Base-by-base conservation (phyloP, 495 filamentous ascomycete genomes). In the Clohesyomyces aquaticus region DNA sequence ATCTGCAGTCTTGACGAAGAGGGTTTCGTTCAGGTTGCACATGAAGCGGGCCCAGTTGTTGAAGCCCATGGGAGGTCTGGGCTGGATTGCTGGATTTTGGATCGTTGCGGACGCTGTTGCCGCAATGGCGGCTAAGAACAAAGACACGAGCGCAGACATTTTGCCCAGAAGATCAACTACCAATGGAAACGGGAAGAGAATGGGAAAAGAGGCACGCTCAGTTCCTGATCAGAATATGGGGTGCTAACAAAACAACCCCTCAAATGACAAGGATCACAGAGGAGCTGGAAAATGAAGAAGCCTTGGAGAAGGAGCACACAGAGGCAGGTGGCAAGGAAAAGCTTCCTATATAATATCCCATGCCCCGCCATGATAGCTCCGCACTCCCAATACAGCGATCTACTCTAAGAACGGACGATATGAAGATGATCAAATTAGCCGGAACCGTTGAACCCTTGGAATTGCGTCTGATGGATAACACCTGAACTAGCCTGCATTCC, bases 41-140 rank as follows among this genome's bases (percentile, higher is more conserved):
- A 71, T 59, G 62, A 77, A 78, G 9, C 77, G 77, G 0, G 75
- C 70, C 77, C 77, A 79, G 59, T 77, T 77, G 66, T 79, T 66
- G 72, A 77, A 79, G 21, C 77, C 77, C 77, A 79, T 79, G 18
- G 76, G 77, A 0, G 77, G 76, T n/a, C 29, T 27, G 4, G 63
- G 63, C 1, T 55, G 52, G 23, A 60, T 45, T 48, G 45, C n/a
- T 10, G 55, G 55, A 50, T 59, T 26, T 55, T 66, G 47, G 8
- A 66, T 26, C 21, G 32, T 52, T 4, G 63, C 63, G 22, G 48
- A 48, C 3, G 27, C 18, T 42, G 38, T 18, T 22, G 48, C 48
- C 22, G 55, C 29, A 6, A 59, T 21, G 2, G 49, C 49, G 47
- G 55, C 41, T 4, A 66, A 35, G 1, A 63, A 27, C 1, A 63